Evolutionary conservation across 1,139 yeast genomes (phyloP).

Genomic region (Nakaseomyces sp.): DNA sequence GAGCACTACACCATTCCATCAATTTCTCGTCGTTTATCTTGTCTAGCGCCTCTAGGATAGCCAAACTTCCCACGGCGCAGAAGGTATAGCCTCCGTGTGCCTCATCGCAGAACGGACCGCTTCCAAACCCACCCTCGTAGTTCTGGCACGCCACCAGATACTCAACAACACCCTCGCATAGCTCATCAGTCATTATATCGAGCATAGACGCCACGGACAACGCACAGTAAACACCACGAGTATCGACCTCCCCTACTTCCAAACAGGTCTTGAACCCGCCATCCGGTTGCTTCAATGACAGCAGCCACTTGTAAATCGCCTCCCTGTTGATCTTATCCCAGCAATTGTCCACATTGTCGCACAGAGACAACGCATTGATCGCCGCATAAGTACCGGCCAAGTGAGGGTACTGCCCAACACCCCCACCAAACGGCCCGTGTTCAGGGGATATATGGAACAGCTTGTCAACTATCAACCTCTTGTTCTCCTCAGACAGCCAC

Average conservation of each 20-base stretch:
- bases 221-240: slow-evolving; percentile 83
- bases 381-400: slow-evolving; percentile 82
- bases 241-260: slow-evolving; percentile 66
- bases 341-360: slow-evolving; percentile 38
- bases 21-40: slow-evolving; percentile 38
- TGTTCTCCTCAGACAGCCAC: slow-evolving; percentile 19
- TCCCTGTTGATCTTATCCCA: slow-evolving; percentile 41
- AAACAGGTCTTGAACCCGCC: slow-evolving; percentile 43
- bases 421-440: slow-evolving; percentile 70
- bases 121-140: slow-evolving; percentile 93
- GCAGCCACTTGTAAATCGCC: slow-evolving; percentile 54
- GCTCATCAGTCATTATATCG: slow-evolving; percentile 52
- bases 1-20: slow-evolving; percentile 55
- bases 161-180: slow-evolving; percentile 43
- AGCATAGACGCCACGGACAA: slow-evolving; percentile 64
- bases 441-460: slow-evolving; percentile 18
- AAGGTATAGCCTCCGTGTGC: slow-evolving; percentile 97
- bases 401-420: slow-evolving; percentile 72
- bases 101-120: slow-evolving; percentile 61
- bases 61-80: slow-evolving; percentile 75
- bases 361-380: slow-evolving; percentile 49
- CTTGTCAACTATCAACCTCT: slow-evolving; percentile 21
- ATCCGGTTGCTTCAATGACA: slow-evolving; percentile 50
- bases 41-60: slow-evolving; percentile 28
- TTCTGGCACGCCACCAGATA: slow-evolving; percentile 77